A percentile compares a stretch with the other conserved stretches of the same genome.
phyloP scores from a whole-genome alignment of 1,284 basidiomycete species.

The Fomitopsis palustris region DNA sequence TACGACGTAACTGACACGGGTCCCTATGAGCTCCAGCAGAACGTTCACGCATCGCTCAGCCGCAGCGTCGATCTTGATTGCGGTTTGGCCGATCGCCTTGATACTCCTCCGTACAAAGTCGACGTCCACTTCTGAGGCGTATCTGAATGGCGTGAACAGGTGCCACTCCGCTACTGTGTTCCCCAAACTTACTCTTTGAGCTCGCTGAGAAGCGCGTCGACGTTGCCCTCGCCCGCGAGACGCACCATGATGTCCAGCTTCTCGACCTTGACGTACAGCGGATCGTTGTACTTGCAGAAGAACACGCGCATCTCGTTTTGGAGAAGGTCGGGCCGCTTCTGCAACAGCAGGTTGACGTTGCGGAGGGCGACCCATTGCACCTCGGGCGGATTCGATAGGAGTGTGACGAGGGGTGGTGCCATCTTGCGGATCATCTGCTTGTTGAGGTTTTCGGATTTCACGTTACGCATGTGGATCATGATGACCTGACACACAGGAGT shows the following conservation, averaged over 20 bases:
- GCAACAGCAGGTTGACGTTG: slow-evolving; percentile 95
- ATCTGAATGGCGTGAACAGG: slow-evolving; percentile 43
- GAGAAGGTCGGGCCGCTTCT: slow-evolving; percentile 87
- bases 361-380: slow-evolving; percentile 97
- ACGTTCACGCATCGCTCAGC: slow-evolving; percentile 96
- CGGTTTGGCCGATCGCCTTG: slow-evolving; percentile 93
- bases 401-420: slow-evolving; percentile 90
- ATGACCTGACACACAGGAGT: slow-evolving; percentile 60
- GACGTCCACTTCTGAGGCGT: slow-evolving; percentile 96
- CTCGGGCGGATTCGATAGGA: slow-evolving; percentile 75
- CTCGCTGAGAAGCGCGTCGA: slow-evolving; percentile 92
- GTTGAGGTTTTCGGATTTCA: slow-evolving; percentile 82
- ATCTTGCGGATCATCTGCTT: slow-evolving; percentile 93
- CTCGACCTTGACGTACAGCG: slow-evolving; percentile 96
- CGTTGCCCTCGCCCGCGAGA: slow-evolving; percentile 87
- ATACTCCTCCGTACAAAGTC: slow-evolving; percentile 96
- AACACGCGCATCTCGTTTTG: slow-evolving; percentile 97
- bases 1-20: slow-evolving; percentile 94
- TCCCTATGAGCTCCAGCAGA: slow-evolving; percentile 86
- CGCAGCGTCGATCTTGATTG: slow-evolving; percentile 91
- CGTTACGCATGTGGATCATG: slow-evolving; percentile 92
- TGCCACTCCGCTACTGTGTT: not conserved
- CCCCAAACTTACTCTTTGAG: slow-evolving; percentile 76
- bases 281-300: slow-evolving; percentile 99
- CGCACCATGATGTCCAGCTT: slow-evolving; percentile 99